Percentiles rank a stretch among this genome's conserved stretches.
Evolutionary conservation across 192 early-diverging fungal genomes (phyloP).

Genomic region (Coemansia sp.): DNA sequence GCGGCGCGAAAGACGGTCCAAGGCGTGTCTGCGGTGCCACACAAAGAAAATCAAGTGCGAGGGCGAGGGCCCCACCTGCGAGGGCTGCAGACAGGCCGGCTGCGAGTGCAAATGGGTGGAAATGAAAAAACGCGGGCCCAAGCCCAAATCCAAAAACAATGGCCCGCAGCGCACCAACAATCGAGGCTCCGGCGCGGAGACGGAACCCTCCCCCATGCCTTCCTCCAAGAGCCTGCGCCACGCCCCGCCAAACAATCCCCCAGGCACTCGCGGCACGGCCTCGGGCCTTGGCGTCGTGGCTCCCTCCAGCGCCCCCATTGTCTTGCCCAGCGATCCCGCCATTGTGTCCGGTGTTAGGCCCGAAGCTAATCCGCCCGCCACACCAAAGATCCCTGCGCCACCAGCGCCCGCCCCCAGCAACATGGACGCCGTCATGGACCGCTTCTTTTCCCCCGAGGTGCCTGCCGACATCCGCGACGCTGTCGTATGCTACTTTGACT

Average conservation of each 20-base stretch:
- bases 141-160: constrained; percentile 10
- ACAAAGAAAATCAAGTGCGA: constrained; percentile 53
- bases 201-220: background rate
- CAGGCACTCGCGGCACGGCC: too few relatives aligned
- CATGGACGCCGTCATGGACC: constrained; percentile 34
- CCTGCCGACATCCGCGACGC: constrained; percentile 26
- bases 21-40: constrained; percentile 50
- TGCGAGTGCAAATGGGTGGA: constrained; percentile 48
- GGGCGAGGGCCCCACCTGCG: constrained; percentile 37
- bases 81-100: constrained; percentile 43
- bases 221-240: background rate
- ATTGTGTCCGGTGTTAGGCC: too few relatives aligned
- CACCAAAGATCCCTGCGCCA: background rate
- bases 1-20: constrained; percentile 50
- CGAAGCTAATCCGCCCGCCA: background rate
- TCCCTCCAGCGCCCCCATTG: too few relatives aligned
- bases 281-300: too few relatives aligned
- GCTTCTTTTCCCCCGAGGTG: constrained; percentile 31
- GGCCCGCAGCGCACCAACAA: background rate
- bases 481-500: constrained; percentile 41
- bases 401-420: background rate
- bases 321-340: too few relatives aligned
- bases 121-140: constrained; percentile 51
- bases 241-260: background rate
- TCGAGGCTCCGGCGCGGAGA: background rate